phyloP scores from a whole-genome alignment of 2,329 filamentous ascomycete genomes.

The Xylariaceae sp. region DNA sequence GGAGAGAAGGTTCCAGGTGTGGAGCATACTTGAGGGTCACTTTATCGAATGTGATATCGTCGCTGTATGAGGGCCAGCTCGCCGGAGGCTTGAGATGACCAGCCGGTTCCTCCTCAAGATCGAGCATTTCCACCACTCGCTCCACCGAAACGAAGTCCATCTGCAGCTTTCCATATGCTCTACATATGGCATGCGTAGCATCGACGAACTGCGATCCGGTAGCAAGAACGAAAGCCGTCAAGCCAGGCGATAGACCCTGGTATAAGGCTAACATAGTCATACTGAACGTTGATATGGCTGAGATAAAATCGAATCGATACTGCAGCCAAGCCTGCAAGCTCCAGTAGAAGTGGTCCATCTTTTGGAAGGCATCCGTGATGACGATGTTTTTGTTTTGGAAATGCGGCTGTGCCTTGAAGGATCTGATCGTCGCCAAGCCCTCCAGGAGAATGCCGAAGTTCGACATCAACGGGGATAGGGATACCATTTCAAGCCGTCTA shows the following conservation, averaged over 20 bases:
- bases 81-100: conserved; percentile 66
- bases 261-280: conserved; percentile 71
- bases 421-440: conserved; percentile 79
- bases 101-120: conserved; percentile 67
- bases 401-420: conserved; percentile 70
- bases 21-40: conserved; percentile 77
- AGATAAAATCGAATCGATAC: conserved; percentile 69
- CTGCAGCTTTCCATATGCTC: conserved; percentile 76
- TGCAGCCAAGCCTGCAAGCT: conserved; percentile 79
- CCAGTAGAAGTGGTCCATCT: conserved; percentile 96
- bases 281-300: conserved; percentile 66
- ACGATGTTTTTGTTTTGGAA: conserved; percentile 76
- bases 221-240: conserved; percentile 78
- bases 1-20: conserved; percentile 67
- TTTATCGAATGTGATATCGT: conserved; percentile 69
- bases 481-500: conserved; percentile 82
- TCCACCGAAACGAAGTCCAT: conserved; percentile 92
- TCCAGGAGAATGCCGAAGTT: conserved; percentile 87
- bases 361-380: conserved; percentile 83
- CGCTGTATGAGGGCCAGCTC: conserved; percentile 67
- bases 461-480: conserved; percentile 79
- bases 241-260: conserved; percentile 67
- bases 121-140: conserved; percentile 73
- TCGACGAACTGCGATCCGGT: conserved; percentile 64
- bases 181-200: conserved; percentile 69